phyloP scores from a whole-genome alignment of 2,329 filamentous ascomycete species.

The Beauveria australis region DNA sequence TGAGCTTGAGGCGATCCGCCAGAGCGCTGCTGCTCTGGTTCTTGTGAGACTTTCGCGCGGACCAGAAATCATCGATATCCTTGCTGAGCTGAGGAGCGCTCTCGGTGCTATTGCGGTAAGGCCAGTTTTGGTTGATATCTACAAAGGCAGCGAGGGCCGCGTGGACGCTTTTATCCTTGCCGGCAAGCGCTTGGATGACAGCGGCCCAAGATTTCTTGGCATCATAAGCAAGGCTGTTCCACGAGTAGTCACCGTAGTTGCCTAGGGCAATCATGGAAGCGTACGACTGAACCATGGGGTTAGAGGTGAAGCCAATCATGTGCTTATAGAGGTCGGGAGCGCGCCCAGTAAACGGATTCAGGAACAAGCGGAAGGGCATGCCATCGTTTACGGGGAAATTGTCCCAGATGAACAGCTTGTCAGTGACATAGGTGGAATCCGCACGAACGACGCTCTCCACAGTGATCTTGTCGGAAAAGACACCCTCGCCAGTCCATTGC shows the following conservation, averaged over 20 bases:
- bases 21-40: constrained; percentile 6
- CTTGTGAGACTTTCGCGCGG: neutral
- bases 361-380: constrained; percentile 11
- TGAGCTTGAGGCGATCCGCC: neutral
- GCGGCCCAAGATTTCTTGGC: constrained; percentile 5
- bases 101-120: constrained; percentile 10
- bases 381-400: constrained; percentile 15
- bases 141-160: constrained; percentile 9
- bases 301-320: constrained; percentile 13
- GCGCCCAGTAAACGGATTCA: constrained; percentile 12
- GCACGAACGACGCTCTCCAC: constrained; percentile 11
- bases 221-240: constrained; percentile 11
- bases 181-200: constrained; percentile 11
- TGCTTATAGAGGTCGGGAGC: constrained; percentile 11
- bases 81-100: constrained; percentile 12
- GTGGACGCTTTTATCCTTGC: neutral
- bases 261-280: constrained; percentile 13
- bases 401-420: constrained; percentile 15
- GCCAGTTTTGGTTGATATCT: constrained; percentile 14
- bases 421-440: constrained; percentile 11
- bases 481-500: constrained; percentile 14
- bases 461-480: constrained; percentile 12
- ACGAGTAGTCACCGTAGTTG: constrained; percentile 14
- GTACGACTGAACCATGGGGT: constrained; percentile 15
- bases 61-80: constrained; percentile 12